These are phyloP conservation scores for Lachancea mirantina DNA, from an alignment of 805 yeast genomes.

Conservation along the genomic window DNA sequence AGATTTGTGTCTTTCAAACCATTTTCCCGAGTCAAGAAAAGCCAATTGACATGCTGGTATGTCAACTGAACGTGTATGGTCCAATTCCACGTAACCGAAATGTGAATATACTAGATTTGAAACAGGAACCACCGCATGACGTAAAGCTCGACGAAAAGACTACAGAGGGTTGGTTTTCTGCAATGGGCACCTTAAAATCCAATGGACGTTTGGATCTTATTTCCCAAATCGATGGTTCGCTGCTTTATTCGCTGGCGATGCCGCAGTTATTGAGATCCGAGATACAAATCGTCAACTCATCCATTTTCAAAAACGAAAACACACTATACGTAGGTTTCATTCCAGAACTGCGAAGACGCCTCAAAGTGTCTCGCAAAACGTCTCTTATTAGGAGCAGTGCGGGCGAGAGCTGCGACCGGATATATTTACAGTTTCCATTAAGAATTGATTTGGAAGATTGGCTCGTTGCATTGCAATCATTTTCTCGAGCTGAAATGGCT, in stretches of 20 bases:
- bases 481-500: constrained; percentile 47
- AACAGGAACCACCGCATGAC: constrained; percentile 8
- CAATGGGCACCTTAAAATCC: constrained; percentile 62
- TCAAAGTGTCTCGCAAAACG: constrained; percentile 8
- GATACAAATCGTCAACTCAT: constrained; percentile 55
- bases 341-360: constrained; percentile 41
- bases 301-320: constrained; percentile 53
- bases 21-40: constrained; percentile 14
- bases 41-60: constrained; percentile 41
- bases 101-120: constrained; percentile 6
- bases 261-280: constrained; percentile 49
- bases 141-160: constrained; percentile 8
- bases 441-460: constrained; percentile 71
- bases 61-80: constrained; percentile 60
- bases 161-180: constrained; percentile 55
- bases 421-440: constrained; percentile 53
- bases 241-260: constrained; percentile 52
- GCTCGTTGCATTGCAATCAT: constrained; percentile 60
- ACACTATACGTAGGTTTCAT: constrained; percentile 53
- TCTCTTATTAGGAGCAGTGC: constrained; percentile 10
- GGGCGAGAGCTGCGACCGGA: constrained; percentile 26
- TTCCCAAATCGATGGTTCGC: constrained; percentile 56
- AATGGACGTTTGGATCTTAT: constrained; percentile 56
- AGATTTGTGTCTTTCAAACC: constrained; percentile 36
- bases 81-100: constrained; percentile 38